Percentiles rank a stretch among this genome's conserved stretches.
Conservation (phyloP, 1,139 yeast species). For the Yamadazyma diospyri region DNA sequence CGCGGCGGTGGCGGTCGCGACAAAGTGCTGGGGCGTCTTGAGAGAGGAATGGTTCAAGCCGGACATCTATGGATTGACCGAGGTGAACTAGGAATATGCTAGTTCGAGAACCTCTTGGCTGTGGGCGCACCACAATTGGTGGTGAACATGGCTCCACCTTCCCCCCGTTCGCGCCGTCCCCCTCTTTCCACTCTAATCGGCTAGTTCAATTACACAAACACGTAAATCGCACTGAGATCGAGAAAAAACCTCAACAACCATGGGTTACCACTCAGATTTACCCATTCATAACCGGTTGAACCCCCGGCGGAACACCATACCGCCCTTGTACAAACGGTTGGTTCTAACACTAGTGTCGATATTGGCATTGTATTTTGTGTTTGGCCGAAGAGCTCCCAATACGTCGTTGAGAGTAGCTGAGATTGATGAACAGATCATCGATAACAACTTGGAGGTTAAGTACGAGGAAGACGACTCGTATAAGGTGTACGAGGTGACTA, state of each 20-base stretch:
- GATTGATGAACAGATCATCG: slow-evolving; percentile 14
- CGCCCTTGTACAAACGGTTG: slow-evolving; percentile 9
- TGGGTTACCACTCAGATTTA: slow-evolving; percentile 25
- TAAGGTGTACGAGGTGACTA: slow-evolving; percentile 35
- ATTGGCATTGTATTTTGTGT: slow-evolving; percentile 14
- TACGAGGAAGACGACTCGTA: slow-evolving; percentile 15
- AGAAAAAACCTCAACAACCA: slow-evolving; percentile 3
- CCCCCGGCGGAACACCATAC: slow-evolving; percentile 11
- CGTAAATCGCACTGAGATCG: not conserved
- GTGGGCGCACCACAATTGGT: too few relatives aligned
- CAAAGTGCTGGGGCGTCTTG: slow-evolving; percentile 65
- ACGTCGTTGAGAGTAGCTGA: slow-evolving; percentile 7
- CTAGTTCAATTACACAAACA: too few relatives aligned
- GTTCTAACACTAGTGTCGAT: slow-evolving; percentile 9
- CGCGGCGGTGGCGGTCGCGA: slow-evolving; percentile 51
- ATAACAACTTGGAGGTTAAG: slow-evolving; percentile 14
- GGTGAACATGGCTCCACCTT: too few relatives aligned
- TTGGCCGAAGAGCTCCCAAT: slow-evolving; percentile 6
- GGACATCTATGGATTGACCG: slow-evolving; percentile 33
- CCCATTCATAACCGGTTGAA: slow-evolving; percentile 33
- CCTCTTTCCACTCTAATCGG: too few relatives aligned
- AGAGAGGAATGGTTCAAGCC: slow-evolving; percentile 61
- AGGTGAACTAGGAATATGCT: slow-evolving; percentile 17
- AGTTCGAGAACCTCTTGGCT: too few relatives aligned
- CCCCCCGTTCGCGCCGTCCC: too few relatives aligned